Conservation (phyloP, 2,329 filamentous ascomycete species). For the Didymosphaeria variabile region DNA sequence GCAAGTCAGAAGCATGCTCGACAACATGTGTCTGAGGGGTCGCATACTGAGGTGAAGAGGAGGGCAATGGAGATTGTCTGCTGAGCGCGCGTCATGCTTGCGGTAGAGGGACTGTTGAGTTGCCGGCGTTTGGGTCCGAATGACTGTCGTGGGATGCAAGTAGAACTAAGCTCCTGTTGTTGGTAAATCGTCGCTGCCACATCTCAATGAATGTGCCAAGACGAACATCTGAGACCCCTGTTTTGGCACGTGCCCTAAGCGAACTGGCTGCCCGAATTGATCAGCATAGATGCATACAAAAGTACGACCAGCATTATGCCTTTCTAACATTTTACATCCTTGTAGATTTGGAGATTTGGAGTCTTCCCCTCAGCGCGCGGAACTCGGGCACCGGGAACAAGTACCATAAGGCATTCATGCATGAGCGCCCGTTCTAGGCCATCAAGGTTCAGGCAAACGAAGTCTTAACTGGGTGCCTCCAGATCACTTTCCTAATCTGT, state of each 20-base stretch:
- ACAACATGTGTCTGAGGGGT: constrained; percentile 24
- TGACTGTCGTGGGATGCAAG: constrained; percentile 6
- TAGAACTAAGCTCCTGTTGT: background rate
- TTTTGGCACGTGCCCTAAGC: constrained; percentile 6
- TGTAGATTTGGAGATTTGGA: background rate
- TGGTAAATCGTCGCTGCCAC: constrained; percentile 12
- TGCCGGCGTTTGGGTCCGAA: background rate
- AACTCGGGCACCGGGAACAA: background rate
- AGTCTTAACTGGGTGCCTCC: background rate
- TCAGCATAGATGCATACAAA: background rate
- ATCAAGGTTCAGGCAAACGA: constrained; percentile 9
- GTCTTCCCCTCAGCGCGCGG: background rate
- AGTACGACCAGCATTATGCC: background rate
- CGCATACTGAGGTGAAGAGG: constrained; percentile 84
- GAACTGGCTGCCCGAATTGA: constrained; percentile 1
- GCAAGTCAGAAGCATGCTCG: constrained; percentile 27
- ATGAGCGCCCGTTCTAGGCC: constrained; percentile 13
- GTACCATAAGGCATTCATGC: constrained; percentile 8
- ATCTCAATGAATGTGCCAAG: constrained; percentile 14
- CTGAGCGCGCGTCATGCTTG: constrained; percentile 89
- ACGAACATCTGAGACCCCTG: background rate
- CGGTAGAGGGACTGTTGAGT: background rate
- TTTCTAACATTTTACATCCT: background rate
- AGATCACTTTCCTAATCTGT: constrained; percentile 1
- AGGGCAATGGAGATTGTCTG: constrained; percentile 90